These are phyloP conservation scores for Alternaria tenuissima DNA, from an alignment of 2,329 filamentous ascomycete species.

Conservation along the genomic window DNA sequence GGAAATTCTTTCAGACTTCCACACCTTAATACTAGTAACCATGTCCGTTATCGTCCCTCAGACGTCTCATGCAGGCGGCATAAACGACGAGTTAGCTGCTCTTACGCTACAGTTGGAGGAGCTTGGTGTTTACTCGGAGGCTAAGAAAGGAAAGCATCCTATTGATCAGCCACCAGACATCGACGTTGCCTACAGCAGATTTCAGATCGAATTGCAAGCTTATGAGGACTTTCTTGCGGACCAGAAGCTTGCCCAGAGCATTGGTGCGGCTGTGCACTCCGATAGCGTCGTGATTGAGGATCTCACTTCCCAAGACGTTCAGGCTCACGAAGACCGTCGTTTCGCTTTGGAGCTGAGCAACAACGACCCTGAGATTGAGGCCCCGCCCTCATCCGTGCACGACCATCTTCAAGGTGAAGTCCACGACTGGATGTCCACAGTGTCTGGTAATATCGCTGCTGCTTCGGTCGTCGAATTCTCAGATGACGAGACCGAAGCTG, in stretches of 20 bases:
- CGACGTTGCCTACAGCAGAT: slow-evolving; percentile 28
- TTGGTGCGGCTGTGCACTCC: slow-evolving; percentile 31
- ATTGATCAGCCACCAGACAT: slow-evolving; percentile 22
- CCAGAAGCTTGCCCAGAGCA: slow-evolving; percentile 31
- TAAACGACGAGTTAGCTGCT: slow-evolving; percentile 39
- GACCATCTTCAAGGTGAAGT: background rate
- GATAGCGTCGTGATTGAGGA: slow-evolving; percentile 28
- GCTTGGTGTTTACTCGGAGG: slow-evolving; percentile 6
- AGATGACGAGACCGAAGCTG: slow-evolving; percentile 24
- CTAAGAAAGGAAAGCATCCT: slow-evolving; percentile 32
- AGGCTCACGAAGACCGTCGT: slow-evolving; percentile 24
- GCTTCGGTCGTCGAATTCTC: slow-evolving; percentile 14
- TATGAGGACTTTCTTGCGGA: slow-evolving; percentile 27
- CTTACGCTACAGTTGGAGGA: slow-evolving; percentile 39
- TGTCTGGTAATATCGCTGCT: slow-evolving; percentile 5
- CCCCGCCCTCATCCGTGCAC: slow-evolving; percentile 1
- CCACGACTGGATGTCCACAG: slow-evolving; percentile 11
- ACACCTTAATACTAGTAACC: background rate
- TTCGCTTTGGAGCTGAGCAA: slow-evolving; percentile 23
- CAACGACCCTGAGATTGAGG: slow-evolving; percentile 23
- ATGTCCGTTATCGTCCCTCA: background rate
- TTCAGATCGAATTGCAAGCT: slow-evolving; percentile 23
- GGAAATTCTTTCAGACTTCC: background rate
- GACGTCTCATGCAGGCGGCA: slow-evolving; percentile 4
- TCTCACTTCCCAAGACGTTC: slow-evolving; percentile 16